Base-by-base conservation (phyloP, 352 stramenopile species). In the Phytopythium helicoides region DNA sequence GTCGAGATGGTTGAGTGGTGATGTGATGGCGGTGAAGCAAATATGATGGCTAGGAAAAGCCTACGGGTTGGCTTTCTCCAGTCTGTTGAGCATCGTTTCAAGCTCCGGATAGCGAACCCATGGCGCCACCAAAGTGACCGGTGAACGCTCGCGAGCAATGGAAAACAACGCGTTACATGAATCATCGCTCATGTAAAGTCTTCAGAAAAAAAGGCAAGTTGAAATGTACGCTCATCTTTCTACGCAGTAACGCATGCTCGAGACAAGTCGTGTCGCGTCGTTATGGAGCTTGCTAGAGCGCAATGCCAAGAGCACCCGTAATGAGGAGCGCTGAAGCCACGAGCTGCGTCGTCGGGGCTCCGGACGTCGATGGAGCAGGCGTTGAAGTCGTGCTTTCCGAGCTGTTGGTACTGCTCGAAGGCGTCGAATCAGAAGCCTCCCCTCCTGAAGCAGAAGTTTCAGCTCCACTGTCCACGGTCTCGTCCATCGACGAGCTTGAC, bases 311-410 rank as follows among this genome's bases (percentile, higher is more conserved):
- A 2, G 25, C 26, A n/a, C 26, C 28, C 3, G 35, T 44, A 15
- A 54, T 14, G 14, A 44, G 21, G 34, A 54, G 34, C n/a, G 47
- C 47, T 35, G 38, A 36, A 12, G 36, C 47, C 34, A 25, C 36
- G 11, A 54, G 47, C 15, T 35, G 15, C 12, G 38, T 11, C 15
- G 28, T 16, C 0, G 25, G 22, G 21, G 47, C 22, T 9, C 15
- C 36, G 10, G 47, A 53, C 4, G 47, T 37, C 38, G 35, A 28
- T 5, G 47, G 34, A 3, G 47, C 10, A 3, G 33, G 36, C 7
- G 47, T 44, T 14, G 21, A 8, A n/a, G 35, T 38, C 22, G 36
- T 38, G 47, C 21, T 54, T 33, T 35, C 23, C 9, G 45, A 51
- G 46, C 33, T 42, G 15, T 19, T 8, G 41, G 10, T 39, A 16